phyloP scores from a whole-genome alignment of 2,329 filamentous ascomycete genomes.

The Emergomyces orientalis region DNA sequence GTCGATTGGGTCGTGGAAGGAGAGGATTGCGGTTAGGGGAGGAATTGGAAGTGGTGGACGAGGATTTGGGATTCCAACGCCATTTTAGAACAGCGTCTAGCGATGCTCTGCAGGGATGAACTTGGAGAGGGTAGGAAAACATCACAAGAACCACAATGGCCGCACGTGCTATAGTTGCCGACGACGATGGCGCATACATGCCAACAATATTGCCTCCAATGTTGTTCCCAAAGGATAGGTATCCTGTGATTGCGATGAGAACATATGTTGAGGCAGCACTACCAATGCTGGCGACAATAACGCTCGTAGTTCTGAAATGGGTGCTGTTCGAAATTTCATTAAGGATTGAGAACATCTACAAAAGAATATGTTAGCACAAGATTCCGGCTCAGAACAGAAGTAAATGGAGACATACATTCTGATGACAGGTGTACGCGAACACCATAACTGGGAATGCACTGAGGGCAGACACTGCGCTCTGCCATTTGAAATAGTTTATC shows the following conservation, averaged over 20 bases:
- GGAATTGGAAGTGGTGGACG: constrained; percentile 30
- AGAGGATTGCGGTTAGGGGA: constrained; percentile 39
- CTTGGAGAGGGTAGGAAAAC: constrained; percentile 91
- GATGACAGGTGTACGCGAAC: constrained; percentile 98
- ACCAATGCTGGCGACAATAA: constrained; percentile 77
- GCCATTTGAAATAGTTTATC: constrained; percentile 69
- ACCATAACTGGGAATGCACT: constrained; percentile 90
- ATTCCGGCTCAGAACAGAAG: neutral
- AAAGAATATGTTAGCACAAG: constrained; percentile 21
- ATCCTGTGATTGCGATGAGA: constrained; percentile 87
- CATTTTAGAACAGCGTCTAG: constrained; percentile 90
- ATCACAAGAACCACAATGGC: constrained; percentile 94
- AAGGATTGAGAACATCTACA: constrained; percentile 92
- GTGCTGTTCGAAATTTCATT: constrained; percentile 88
- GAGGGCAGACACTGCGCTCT: constrained; percentile 65
- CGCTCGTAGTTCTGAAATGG: constrained; percentile 64
- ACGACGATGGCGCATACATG: constrained; percentile 72
- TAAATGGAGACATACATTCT: constrained; percentile 59
- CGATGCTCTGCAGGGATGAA: constrained; percentile 92
- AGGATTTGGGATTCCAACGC: constrained; percentile 49
- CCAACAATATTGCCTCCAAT: constrained; percentile 87
- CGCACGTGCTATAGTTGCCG: constrained; percentile 84
- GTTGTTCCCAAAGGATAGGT: constrained; percentile 85
- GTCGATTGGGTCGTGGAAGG: constrained; percentile 23
- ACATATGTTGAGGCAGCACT: constrained; percentile 80